Conservation (phyloP, 1,284 basidiomycete genomes). For the Apiotrichum akiyoshidainum region DNA sequence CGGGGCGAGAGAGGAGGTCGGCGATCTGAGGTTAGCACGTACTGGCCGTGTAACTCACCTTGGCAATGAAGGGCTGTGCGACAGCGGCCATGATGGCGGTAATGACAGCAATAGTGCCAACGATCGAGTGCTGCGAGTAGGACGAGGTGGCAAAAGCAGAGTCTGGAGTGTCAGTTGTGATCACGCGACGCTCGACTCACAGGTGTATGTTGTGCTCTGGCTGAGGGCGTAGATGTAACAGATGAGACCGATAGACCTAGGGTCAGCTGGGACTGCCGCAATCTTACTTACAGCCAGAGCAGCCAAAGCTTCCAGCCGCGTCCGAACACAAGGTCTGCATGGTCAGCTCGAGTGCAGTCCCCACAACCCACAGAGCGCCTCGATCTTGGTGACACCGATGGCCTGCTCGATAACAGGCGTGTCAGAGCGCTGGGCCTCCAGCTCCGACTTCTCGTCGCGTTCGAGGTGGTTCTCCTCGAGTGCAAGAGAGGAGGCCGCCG, state of each 20-base stretch:
- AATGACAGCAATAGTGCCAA: constrained; percentile 43
- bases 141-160: constrained; percentile 43
- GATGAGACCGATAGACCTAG: constrained; percentile 29
- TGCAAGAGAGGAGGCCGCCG: not conserved
- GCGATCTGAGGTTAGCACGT: not conserved
- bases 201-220: constrained; percentile 24
- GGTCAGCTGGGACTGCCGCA: not conserved
- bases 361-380: constrained; percentile 31
- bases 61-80: constrained; percentile 45
- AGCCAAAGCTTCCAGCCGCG: constrained; percentile 26
- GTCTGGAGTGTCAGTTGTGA: constrained; percentile 13
- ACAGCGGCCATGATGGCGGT: constrained; percentile 43
- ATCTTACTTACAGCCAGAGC: constrained; percentile 24
- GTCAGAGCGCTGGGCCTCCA: not conserved
- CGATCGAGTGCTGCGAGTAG: constrained; percentile 41
- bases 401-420: constrained; percentile 20
- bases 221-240: constrained; percentile 27
- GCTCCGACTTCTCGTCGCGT: not conserved
- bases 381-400: constrained; percentile 42
- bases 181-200: constrained; percentile 19
- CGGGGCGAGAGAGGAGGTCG: constrained; percentile 12
- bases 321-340: constrained; percentile 34
- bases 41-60: constrained; percentile 19
- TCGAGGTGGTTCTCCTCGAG: not conserved
- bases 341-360: not conserved